phyloP scores from a whole-genome alignment of 2,329 filamentous ascomycete species.

The Aspergillus flavus region DNA sequence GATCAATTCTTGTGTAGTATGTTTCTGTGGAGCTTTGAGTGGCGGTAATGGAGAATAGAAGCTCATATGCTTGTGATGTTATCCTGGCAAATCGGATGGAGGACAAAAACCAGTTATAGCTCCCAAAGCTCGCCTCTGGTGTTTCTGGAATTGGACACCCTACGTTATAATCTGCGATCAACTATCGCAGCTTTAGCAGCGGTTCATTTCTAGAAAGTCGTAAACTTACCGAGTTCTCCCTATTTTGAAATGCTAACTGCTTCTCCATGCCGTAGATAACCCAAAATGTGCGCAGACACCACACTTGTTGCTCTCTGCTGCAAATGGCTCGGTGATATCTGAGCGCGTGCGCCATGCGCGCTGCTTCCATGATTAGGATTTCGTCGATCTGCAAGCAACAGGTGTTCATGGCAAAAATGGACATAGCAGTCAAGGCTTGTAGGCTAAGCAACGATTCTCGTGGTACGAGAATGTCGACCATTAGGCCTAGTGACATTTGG shows the following conservation, averaged over 20 bases:
- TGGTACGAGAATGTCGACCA: background rate
- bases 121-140: conserved; percentile 35
- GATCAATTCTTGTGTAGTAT: background rate
- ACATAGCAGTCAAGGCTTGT: background rate
- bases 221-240: conserved; percentile 35
- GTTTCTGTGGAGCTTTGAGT: conserved; percentile 13
- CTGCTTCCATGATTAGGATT: background rate
- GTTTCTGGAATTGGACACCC: conserved; percentile 37
- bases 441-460: background rate
- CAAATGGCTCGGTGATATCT: background rate
- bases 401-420: background rate
- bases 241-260: conserved; percentile 31
- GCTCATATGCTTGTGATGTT: conserved; percentile 34
- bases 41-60: conserved; percentile 41
- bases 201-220: background rate
- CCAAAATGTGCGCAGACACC: conserved; percentile 39
- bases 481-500: conserved; percentile 1
- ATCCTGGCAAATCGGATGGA: conserved; percentile 34
- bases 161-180: conserved; percentile 40
- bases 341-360: background rate
- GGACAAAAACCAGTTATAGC: conserved; percentile 40
- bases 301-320: background rate
- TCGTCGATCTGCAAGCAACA: conserved; percentile 3
- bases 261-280: conserved; percentile 46
- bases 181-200: background rate